Evolutionary conservation across 2,329 filamentous ascomycete genomes (phyloP).

Genomic region (Sarocladium brachiariae): DNA sequence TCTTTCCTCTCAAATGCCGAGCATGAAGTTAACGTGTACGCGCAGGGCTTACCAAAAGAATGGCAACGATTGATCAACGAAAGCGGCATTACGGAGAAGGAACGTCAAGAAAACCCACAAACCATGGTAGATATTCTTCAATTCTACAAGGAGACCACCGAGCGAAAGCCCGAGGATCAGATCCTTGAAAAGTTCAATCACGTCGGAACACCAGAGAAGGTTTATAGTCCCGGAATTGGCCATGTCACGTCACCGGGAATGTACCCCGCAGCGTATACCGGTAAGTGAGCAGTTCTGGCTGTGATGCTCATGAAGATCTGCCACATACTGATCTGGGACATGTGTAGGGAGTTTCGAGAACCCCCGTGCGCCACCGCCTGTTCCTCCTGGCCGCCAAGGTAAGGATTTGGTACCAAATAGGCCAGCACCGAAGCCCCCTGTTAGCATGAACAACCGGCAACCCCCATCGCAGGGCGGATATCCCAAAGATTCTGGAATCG

Average conservation of each 20-base stretch:
- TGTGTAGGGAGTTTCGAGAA: conserved; percentile 86
- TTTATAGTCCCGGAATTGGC: conserved; percentile 36
- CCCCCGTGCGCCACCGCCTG: conserved; percentile 83
- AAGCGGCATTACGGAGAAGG: conserved; percentile 92
- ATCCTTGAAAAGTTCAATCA: conserved; percentile 96
- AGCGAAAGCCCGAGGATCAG: conserved; percentile 71
- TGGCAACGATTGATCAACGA: conserved; percentile 96
- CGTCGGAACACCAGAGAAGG: conserved; percentile 50
- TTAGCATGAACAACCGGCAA: conserved; percentile 47
- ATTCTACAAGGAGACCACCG: conserved; percentile 93
- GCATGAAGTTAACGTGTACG: not conserved
- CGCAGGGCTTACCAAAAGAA: conserved; percentile 86
- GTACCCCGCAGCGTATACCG: conserved; percentile 48
- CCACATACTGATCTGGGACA: too few species aligned
- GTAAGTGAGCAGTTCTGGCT: conserved; percentile 53
- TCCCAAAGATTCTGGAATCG: conserved; percentile 58
- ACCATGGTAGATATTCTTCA: conserved; percentile 92
- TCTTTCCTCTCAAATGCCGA: not conserved
- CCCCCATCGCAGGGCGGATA: conserved; percentile 44
- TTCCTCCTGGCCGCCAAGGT: conserved; percentile 50
- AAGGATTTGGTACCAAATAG: conserved; percentile 67
- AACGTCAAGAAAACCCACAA: conserved; percentile 91
- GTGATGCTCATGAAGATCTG: too few species aligned
- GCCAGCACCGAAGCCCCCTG: conserved; percentile 82
- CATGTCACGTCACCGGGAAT: conserved; percentile 44